Conservation (phyloP, 1,284 basidiomycete genomes). For the Stereum hirsutum region DNA sequence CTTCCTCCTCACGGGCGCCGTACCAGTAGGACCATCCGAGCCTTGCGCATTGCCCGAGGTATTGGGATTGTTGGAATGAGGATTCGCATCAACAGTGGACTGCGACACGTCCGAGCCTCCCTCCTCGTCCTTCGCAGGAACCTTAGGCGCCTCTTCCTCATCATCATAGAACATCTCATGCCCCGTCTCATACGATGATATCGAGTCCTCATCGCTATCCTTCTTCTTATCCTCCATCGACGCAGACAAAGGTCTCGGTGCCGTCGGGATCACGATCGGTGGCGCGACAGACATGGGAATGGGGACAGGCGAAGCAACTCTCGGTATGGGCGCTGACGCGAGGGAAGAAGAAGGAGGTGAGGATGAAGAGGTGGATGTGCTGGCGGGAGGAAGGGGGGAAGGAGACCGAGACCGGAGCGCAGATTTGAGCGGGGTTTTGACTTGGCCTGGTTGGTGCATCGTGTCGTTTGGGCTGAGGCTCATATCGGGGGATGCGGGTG, state of each 20-base stretch:
- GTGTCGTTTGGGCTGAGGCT: too few relatives aligned
- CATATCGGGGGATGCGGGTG: too few relatives aligned
- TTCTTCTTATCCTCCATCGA: conserved; percentile 7
- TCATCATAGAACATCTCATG: conserved; percentile 29
- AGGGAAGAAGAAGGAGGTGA: too few relatives aligned
- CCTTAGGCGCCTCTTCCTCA: neutral
- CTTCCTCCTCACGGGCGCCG: conserved; percentile 41
- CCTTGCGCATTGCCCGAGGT: neutral
- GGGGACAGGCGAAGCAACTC: too few relatives aligned
- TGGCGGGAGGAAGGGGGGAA: too few relatives aligned
- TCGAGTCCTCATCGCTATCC: conserved; percentile 30
- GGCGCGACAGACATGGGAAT: conserved; percentile 8
- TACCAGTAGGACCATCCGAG: neutral
- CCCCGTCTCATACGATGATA: conserved; percentile 55
- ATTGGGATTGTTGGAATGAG: too few relatives aligned
- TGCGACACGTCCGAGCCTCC: conserved; percentile 10
- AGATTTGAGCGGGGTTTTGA: too few relatives aligned
- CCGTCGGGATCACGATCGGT: neutral
- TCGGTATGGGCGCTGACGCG: too few relatives aligned
- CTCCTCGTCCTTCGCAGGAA: neutral
- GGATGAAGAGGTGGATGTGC: too few relatives aligned
- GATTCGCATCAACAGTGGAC: conserved; percentile 5
- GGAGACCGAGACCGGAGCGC: too few relatives aligned
- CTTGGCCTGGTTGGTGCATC: too few relatives aligned
- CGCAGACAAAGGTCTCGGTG: too few relatives aligned